These are phyloP conservation scores for Mariannaea elegans DNA, from an alignment of 2,329 filamentous ascomycete genomes.

Conservation along the genomic window DNA sequence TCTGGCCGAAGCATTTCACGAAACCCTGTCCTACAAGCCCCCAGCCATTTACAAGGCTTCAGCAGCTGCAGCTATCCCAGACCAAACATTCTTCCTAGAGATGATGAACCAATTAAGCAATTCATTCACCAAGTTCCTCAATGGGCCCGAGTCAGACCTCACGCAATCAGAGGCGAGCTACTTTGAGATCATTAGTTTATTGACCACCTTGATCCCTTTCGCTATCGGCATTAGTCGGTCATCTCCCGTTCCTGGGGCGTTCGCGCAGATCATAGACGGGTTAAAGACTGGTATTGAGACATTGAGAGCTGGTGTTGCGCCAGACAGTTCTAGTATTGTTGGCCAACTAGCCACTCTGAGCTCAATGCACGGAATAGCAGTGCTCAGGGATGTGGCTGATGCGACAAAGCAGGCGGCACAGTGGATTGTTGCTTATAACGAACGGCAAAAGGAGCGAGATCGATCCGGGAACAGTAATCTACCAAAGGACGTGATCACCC, in stretches of 20 bases:
- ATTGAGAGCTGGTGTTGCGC: conserved; percentile 31
- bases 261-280: conserved; percentile 40
- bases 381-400: conserved; percentile 50
- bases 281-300: conserved; percentile 40
- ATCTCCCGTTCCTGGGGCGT: conserved; percentile 31
- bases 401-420: conserved; percentile 44
- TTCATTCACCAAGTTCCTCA: conserved; percentile 52
- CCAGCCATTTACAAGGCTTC: conserved; percentile 61
- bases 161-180: conserved; percentile 55
- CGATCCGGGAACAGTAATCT: conserved; percentile 50
- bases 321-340: conserved; percentile 21
- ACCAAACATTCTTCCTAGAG: conserved; percentile 56
- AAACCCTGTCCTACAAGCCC: conserved; percentile 57
- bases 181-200: conserved; percentile 54
- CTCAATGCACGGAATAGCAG: conserved; percentile 48
- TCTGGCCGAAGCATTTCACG: conserved; percentile 61
- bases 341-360: conserved; percentile 38
- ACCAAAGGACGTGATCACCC: conserved; percentile 47
- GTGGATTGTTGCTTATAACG: conserved; percentile 49
- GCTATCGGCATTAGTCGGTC: conserved; percentile 36
- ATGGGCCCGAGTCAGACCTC: conserved; percentile 42
- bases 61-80: conserved; percentile 47
- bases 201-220: conserved; percentile 48
- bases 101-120: conserved; percentile 53
- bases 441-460: conserved; percentile 51